Base-by-base conservation (phyloP, 257 asterid species). In the Craterostigma plantagineum region DNA sequence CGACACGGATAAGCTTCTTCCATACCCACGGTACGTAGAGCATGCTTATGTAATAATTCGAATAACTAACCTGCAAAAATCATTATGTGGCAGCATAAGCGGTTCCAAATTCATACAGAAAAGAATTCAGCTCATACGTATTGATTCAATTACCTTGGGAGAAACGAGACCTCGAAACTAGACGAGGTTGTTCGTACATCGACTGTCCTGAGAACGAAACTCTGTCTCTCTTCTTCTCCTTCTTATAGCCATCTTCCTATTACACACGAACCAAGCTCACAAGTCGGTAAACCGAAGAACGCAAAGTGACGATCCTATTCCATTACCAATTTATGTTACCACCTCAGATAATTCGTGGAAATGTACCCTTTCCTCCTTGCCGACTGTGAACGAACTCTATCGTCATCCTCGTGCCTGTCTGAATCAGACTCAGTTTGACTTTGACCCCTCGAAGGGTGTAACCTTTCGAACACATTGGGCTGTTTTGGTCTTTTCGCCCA, bases 111-210 rank as follows among this genome's bases (percentile, higher is more conserved):
- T n/a, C n/a, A n/a, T n/a, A n/a, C n/a, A n/a, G n/a, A n/a, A n/a
- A n/a, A n/a, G n/a, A n/a, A n/a, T n/a, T n/a, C n/a, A n/a, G n/a
- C 30, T 23, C 6, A 23, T 23, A 23, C 2, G 30, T 23, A 6
- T 36, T 36, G 3, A 12, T 1, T 36, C 8, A 36, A 9, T 10
- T 3, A 87, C 92, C 97, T 73, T 55, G 47, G 44, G 61, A 61
- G 59, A 82, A 82, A 9, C 92, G 76, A 23, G 95, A 76, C 66
- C 80, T 70, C 54, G 27, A 62, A 41, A 41, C 33, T 18, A 56
- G 73, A 36, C 43, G 77, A 35, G 33, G 49, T 30, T 58, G 69
- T 45, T 56, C 50, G 51, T 55, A 50, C 14, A 54, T 17, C 61
- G 70, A 23, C 23, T 81, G 76, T 42, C 80, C 93, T 16, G 93